A percentile compares a stretch with the other conserved stretches of the same genome.
Conservation (phyloP, 2,329 filamentous ascomycete species). For the Penicillium nordicum region DNA sequence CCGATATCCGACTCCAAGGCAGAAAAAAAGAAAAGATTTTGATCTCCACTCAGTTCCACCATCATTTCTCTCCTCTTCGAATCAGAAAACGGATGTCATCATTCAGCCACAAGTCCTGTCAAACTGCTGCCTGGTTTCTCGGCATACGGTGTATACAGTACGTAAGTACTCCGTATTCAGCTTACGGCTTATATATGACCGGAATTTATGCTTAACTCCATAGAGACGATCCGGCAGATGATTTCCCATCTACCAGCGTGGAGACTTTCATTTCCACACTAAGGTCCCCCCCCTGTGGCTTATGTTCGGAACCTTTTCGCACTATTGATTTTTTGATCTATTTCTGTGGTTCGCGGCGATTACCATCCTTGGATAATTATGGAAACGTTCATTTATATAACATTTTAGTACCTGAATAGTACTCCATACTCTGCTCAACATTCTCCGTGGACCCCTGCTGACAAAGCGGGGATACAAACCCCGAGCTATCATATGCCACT, state of each 20-base stretch:
- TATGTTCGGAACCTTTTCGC: neutral
- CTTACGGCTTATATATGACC: constrained; percentile 8
- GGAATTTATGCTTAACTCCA: constrained; percentile 12
- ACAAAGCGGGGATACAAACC: neutral
- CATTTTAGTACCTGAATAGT: neutral
- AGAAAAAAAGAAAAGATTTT: neutral
- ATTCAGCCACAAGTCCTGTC: constrained; percentile 18
- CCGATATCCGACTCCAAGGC: neutral
- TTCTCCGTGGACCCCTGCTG: neutral
- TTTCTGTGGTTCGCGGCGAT: neutral
- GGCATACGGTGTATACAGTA: neutral
- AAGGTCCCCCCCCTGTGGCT: neutral
- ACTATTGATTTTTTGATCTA: constrained; percentile 5
- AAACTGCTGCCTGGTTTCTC: constrained; percentile 19
- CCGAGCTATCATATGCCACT: neutral
- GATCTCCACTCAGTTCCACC: constrained; percentile 6
- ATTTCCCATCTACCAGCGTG: neutral
- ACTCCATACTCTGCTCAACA: too few relatives aligned
- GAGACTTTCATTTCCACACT: neutral
- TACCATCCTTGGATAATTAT: neutral
- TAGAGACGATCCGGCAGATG: constrained; percentile 8
- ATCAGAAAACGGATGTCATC: neutral
- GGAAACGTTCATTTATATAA: neutral
- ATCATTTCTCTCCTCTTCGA: neutral
- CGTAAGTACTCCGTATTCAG: neutral